Conservation (phyloP, 345 rosid genomes). For the Citrus glauca region DNA sequence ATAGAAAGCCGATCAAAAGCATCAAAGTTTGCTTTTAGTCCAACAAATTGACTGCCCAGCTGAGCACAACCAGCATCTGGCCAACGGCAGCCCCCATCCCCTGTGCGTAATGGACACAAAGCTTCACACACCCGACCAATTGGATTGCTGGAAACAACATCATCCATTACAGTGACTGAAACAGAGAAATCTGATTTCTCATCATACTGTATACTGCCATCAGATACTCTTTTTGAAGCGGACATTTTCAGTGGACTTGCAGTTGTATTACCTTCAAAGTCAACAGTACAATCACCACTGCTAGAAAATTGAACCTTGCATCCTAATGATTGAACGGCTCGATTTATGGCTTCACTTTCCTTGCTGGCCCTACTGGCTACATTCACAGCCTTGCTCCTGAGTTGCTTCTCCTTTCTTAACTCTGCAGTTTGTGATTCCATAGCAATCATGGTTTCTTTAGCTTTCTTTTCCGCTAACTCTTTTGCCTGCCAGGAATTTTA, state of each 20-base stretch:
- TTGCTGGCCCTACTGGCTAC: conserved; percentile 66
- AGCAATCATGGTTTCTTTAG: conserved; percentile 38
- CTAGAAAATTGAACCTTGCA: conserved; percentile 75
- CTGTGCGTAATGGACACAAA: conserved; percentile 62
- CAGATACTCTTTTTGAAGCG: conserved; percentile 28
- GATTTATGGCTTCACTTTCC: conserved; percentile 59
- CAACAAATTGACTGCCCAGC: conserved; percentile 70
- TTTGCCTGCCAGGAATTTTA: conserved; percentile 51
- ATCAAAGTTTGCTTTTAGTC: conserved; percentile 80
- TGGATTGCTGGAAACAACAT: conserved; percentile 34
- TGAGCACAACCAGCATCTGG: conserved; percentile 92
- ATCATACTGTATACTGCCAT: conserved; percentile 23
- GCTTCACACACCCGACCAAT: conserved; percentile 48
- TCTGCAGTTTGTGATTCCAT: conserved; percentile 58
- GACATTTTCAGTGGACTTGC: conserved; percentile 30
- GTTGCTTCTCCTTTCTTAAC: conserved; percentile 57
- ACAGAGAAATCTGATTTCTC: conserved; percentile 65
- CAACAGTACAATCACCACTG: conserved; percentile 54
- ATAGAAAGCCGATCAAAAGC: conserved; percentile 84
- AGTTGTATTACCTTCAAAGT: conserved; percentile 39
- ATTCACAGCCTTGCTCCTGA: conserved; percentile 54
- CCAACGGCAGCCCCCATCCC: conserved; percentile 82
- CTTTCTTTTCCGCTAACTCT: conserved; percentile 69
- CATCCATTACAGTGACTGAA: conserved; percentile 53
- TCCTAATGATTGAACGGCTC: conserved; percentile 83